These are phyloP conservation scores for Mortierella sp. DNA, from an alignment of 371 early-diverging fungal species.

Conservation along the genomic window DNA sequence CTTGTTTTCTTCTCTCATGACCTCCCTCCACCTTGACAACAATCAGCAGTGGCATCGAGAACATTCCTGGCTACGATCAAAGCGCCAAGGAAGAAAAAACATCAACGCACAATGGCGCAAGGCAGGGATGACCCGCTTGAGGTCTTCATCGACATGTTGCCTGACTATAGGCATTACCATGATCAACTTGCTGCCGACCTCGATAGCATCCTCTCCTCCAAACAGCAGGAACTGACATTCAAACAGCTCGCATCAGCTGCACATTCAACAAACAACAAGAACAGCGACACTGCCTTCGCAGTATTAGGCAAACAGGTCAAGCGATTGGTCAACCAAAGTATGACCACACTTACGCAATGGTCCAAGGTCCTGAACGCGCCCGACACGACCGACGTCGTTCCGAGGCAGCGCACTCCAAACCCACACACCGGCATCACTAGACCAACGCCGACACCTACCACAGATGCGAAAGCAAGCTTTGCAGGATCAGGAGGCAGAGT, in stretches of 20 bases:
- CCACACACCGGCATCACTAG: too few species aligned
- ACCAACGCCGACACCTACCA: not conserved
- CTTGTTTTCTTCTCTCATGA: not conserved
- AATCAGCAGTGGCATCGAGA: not conserved
- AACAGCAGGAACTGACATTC: not conserved
- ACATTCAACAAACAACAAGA: not conserved
- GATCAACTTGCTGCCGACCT: constrained; percentile 25
- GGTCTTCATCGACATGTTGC: constrained; percentile 22
- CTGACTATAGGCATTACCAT: constrained; percentile 34
- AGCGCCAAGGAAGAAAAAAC: not conserved
- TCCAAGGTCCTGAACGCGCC: constrained; percentile 32
- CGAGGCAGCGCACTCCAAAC: not conserved
- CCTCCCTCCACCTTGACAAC: not conserved
- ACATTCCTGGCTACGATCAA: not conserved
- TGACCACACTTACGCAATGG: constrained; percentile 38
- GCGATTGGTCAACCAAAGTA: constrained; percentile 40
- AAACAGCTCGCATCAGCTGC: not conserved
- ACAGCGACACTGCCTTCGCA: not conserved
- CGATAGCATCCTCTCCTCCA: constrained; percentile 19
- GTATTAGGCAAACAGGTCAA: constrained; percentile 38
- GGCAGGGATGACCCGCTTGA: constrained; percentile 18
- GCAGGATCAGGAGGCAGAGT: not conserved
- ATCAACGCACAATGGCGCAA: not conserved
- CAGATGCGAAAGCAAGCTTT: not conserved
- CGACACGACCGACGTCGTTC: constrained; percentile 5